Conservation (phyloP, 2,329 filamentous ascomycete species). For the Pezicula neosporulosa region DNA sequence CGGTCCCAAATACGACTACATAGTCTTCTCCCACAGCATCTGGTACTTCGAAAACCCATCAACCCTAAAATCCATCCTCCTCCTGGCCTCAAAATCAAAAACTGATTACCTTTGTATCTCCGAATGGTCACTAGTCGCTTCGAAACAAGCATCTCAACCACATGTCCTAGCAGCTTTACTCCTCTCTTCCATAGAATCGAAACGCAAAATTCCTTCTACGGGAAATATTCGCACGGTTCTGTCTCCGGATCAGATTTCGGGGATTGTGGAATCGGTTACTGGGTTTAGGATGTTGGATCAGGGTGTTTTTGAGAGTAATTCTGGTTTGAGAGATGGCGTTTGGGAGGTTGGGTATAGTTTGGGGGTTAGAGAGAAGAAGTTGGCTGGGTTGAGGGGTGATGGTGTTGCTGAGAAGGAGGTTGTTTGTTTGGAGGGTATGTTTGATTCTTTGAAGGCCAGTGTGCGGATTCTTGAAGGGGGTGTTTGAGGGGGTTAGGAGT, state of each 20-base stretch:
- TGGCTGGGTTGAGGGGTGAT: too few species aligned
- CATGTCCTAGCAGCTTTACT: slow-evolving; percentile 51
- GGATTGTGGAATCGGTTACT: slow-evolving; percentile 26
- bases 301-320: slow-evolving; percentile 30
- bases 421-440: too few species aligned
- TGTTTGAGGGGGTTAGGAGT: too few species aligned
- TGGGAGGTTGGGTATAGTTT: slow-evolving; percentile 41
- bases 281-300: slow-evolving; percentile 37
- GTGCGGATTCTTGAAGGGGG: too few species aligned
- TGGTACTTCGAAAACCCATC: slow-evolving; percentile 48
- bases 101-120: slow-evolving; percentile 37
- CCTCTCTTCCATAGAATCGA: slow-evolving; percentile 38
- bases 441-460: too few species aligned
- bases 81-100: slow-evolving; percentile 29
- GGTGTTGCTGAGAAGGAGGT: too few species aligned
- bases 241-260: slow-evolving; percentile 36
- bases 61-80: slow-evolving; percentile 33
- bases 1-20: slow-evolving; percentile 36
- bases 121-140: slow-evolving; percentile 42
- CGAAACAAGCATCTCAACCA: slow-evolving; percentile 34
- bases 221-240: slow-evolving; percentile 47
- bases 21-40: slow-evolving; percentile 46
- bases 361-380: slow-evolving; percentile 1
- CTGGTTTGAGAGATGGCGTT: slow-evolving; percentile 39
- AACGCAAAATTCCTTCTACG: slow-evolving; percentile 31